These are phyloP conservation scores for Kluyveromyces lactis DNA, from an alignment of 805 yeast species.

Conservation along the genomic window DNA sequence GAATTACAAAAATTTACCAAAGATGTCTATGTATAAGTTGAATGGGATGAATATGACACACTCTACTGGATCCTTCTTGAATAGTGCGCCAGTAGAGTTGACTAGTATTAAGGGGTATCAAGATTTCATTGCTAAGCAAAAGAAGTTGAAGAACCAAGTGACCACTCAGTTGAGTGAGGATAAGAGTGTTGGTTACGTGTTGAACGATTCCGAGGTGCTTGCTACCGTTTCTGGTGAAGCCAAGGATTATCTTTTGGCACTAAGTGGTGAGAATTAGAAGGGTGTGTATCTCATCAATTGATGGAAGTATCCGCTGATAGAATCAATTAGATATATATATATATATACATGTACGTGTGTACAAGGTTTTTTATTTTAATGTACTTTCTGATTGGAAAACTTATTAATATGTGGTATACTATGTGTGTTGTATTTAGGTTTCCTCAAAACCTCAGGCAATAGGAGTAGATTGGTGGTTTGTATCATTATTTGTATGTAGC, in stretches of 20 bases:
- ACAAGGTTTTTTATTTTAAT: too few species aligned
- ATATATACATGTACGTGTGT: too few species aligned
- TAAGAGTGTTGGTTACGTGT: slow-evolving; percentile 29
- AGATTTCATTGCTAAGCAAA: slow-evolving; percentile 31
- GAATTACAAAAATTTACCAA: not conserved
- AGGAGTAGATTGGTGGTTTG: not conserved
- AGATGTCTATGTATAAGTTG: slow-evolving; percentile 17
- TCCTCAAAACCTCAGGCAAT: not conserved
- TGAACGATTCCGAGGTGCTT: slow-evolving; percentile 29
- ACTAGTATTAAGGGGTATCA: slow-evolving; percentile 33
- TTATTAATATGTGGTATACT: too few species aligned
- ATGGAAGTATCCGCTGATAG: not conserved
- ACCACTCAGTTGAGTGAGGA: slow-evolving; percentile 32
- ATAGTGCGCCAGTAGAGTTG: slow-evolving; percentile 33
- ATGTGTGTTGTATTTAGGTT: too few species aligned
- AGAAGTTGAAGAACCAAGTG: slow-evolving; percentile 23
- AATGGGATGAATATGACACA: slow-evolving; percentile 16
- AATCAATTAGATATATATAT: not conserved
- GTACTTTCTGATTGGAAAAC: too few species aligned
- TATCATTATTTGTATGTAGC: slow-evolving; percentile 17
- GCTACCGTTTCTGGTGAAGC: slow-evolving; percentile 35
- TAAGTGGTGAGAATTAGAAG: slow-evolving; percentile 10
- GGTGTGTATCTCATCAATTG: too few species aligned
- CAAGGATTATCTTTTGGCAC: slow-evolving; percentile 22
- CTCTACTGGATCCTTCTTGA: slow-evolving; percentile 26